A percentile compares a stretch with the other conserved stretches of the same genome.
Evolutionary conservation across 441 rosid species (phyloP).

Genomic region (Caryocar brasiliense): DNA sequence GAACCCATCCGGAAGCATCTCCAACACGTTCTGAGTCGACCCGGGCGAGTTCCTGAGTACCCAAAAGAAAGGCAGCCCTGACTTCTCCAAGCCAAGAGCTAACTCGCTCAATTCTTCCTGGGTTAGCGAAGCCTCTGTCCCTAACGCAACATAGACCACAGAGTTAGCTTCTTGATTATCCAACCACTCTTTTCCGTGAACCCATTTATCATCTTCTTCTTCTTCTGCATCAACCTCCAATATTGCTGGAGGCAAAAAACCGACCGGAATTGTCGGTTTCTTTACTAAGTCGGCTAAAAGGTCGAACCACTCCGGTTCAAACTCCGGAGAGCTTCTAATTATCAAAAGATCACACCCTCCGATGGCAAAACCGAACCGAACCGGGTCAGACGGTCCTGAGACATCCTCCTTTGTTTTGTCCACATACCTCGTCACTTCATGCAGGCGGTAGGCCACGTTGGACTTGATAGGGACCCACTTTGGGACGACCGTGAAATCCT

Average conservation of each 20-base stretch:
- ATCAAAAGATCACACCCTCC: conserved; percentile 33
- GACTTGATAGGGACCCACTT: conserved; percentile 53
- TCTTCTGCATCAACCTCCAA: no score
- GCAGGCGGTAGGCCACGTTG: conserved; percentile 28
- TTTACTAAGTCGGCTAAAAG: conserved; percentile 23
- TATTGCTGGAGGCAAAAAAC: conserved; percentile 46
- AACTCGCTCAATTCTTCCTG: conserved; percentile 32
- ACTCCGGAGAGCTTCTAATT: conserved; percentile 38
- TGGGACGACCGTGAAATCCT: conserved; percentile 50
- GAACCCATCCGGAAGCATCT: conserved; percentile 13
- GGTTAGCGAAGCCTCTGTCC: conserved; percentile 42
- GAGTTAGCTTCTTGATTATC: conserved; percentile 31
- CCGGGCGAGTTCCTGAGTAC: conserved; percentile 32
- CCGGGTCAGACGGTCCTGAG: conserved; percentile 31
- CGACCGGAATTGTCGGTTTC: conserved; percentile 45
- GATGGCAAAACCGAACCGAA: conserved; percentile 34
- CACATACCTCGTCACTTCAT: conserved; percentile 36
- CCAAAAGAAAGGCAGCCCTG: conserved; percentile 50
- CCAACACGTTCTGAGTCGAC: conserved; percentile 3
- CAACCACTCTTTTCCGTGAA: conserved; percentile 32
- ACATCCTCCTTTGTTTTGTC: conserved; percentile 39
- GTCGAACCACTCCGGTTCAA: conserved; percentile 55
- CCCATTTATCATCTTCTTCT: conserved; percentile 21
- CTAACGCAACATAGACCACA: conserved; percentile 50
- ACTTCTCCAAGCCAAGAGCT: conserved; percentile 52